Percentiles rank a stretch among this genome's conserved stretches.
phyloP scores from a whole-genome alignment of 2,329 filamentous ascomycete genomes.

The Plenodomus tracheiphilus region DNA sequence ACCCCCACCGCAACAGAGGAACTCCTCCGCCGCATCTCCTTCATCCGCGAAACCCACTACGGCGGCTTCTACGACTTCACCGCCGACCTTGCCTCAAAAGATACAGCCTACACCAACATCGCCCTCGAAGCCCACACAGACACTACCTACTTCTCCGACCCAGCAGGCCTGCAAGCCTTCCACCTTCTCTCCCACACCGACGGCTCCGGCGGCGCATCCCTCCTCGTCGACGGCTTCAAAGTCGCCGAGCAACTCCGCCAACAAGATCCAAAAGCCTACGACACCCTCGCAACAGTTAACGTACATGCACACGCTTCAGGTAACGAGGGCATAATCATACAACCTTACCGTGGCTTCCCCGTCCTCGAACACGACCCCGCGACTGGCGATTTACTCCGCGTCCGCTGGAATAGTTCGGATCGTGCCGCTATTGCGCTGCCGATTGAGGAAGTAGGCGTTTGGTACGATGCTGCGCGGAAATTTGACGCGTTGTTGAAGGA shows the following conservation, averaged over 20 bases:
- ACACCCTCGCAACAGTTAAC: slow-evolving; percentile 58
- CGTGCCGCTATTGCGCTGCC: slow-evolving; percentile 68
- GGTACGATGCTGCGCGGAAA: slow-evolving; percentile 79
- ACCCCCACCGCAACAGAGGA: slow-evolving; percentile 63
- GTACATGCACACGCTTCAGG: slow-evolving; percentile 84
- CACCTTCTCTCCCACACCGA: slow-evolving; percentile 82
- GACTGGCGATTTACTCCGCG: slow-evolving; percentile 57
- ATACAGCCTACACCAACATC: slow-evolving; percentile 89
- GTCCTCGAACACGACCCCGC: slow-evolving; percentile 66
- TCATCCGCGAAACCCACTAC: slow-evolving; percentile 90
- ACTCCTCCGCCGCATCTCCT: slow-evolving; percentile 80
- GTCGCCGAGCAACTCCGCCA: slow-evolving; percentile 64
- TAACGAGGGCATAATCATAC: slow-evolving; percentile 79
- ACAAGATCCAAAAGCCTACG: slow-evolving; percentile 61
- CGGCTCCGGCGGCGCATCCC: slow-evolving; percentile 71
- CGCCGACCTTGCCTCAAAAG: slow-evolving; percentile 82
- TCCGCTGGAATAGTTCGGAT: slow-evolving; percentile 95
- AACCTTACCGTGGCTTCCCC: slow-evolving; percentile 70
- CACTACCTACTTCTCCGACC: slow-evolving; percentile 94
- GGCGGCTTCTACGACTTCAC: slow-evolving; percentile 86
- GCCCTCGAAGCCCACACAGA: slow-evolving; percentile 87
- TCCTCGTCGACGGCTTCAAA: slow-evolving; percentile 85
- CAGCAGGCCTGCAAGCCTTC: slow-evolving; percentile 87
- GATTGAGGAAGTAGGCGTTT: slow-evolving; percentile 57
- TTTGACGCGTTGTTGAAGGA: slow-evolving; percentile 73